Percentiles rank a stretch among this genome's conserved stretches.
Evolutionary conservation across 2,329 filamentous ascomycete species (phyloP).

Genomic region (Nigrospora sphaerica): DNA sequence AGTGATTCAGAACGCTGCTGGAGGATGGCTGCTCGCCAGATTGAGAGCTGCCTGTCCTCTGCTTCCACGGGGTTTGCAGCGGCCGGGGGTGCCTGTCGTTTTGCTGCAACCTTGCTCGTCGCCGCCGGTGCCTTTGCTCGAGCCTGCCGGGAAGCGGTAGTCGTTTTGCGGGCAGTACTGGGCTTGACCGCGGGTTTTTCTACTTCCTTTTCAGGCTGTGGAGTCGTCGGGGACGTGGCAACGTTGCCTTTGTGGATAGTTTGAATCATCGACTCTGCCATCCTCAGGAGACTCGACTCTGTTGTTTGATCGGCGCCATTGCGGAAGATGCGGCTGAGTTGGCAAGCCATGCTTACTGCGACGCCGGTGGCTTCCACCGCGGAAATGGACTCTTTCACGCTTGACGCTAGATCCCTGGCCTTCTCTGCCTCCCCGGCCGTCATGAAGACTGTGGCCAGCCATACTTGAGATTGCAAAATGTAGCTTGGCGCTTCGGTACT

Average conservation of each 20-base stretch:
- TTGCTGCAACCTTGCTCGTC: slow-evolving; percentile 16
- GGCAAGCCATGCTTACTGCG: slow-evolving; percentile 41
- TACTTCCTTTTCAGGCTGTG: slow-evolving; percentile 29
- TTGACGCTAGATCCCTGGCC: slow-evolving; percentile 46
- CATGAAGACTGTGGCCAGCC: slow-evolving; percentile 48
- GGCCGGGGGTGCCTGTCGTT: slow-evolving; percentile 5
- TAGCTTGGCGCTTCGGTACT: slow-evolving; percentile 58
- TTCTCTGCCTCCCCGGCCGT: slow-evolving; percentile 53
- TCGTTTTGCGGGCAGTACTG: slow-evolving; percentile 12
- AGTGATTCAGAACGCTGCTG: slow-evolving; percentile 37
- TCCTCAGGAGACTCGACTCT: slow-evolving; percentile 34
- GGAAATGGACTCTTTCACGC: slow-evolving; percentile 45
- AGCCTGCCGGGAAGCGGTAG: slow-evolving; percentile 6
- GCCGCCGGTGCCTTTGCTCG: slow-evolving; percentile 11
- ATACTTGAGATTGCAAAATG: slow-evolving; percentile 44
- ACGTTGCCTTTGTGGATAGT: slow-evolving; percentile 18
- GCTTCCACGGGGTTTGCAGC: slow-evolving; percentile 11
- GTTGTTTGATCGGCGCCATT: slow-evolving; percentile 36
- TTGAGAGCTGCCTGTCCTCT: slow-evolving; percentile 26
- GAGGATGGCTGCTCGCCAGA: slow-evolving; percentile 30
- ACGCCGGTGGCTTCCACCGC: slow-evolving; percentile 35
- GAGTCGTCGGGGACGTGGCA: neutral
- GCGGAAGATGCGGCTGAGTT: slow-evolving; percentile 50
- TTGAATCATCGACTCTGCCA: slow-evolving; percentile 41
- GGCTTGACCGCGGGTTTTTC: slow-evolving; percentile 25